These are phyloP conservation scores for Zasmidium angulare DNA, from an alignment of 2,329 filamentous ascomycete species.

Conservation along the genomic window DNA sequence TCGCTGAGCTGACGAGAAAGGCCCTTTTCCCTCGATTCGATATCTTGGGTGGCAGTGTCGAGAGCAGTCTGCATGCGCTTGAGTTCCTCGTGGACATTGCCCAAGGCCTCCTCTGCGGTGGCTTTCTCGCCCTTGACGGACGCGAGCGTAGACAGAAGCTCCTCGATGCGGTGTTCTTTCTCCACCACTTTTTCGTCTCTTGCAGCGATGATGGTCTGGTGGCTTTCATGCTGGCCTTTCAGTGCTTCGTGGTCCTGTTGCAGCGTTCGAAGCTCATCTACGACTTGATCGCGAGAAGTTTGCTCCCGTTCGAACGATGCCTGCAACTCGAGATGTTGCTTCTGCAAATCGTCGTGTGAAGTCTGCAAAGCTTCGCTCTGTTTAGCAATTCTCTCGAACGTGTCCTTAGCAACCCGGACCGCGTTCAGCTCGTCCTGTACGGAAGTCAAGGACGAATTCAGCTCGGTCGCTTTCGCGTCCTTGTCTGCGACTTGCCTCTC, in stretches of 20 bases:
- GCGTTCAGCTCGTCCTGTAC: slow-evolving; percentile 3
- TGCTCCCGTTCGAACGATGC: slow-evolving; percentile 1
- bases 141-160: slow-evolving; percentile 16
- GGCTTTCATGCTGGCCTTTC: not conserved
- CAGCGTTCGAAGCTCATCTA: slow-evolving; percentile 1
- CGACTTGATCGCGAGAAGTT: not conserved
- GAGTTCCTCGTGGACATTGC: slow-evolving; percentile 1
- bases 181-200: slow-evolving; percentile 4
- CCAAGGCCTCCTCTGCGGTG: slow-evolving; percentile 2
- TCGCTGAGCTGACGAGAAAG: slow-evolving; percentile 19
- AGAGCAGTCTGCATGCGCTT: not conserved
- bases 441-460: not conserved
- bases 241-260: slow-evolving; percentile 4
- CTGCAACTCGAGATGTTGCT: slow-evolving; percentile 8
- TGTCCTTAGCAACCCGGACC: not conserved
- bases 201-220: not conserved
- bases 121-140: slow-evolving; percentile 7
- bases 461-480: not conserved
- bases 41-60: not conserved
- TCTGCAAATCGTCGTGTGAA: slow-evolving; percentile 4
- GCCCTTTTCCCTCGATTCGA: slow-evolving; percentile 34
- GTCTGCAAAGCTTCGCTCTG: not conserved
- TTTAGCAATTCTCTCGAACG: not conserved
- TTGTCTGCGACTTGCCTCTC: slow-evolving; percentile 23
- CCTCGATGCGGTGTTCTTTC: slow-evolving; percentile 20